Conservation (phyloP, 2,329 filamentous ascomycete species). For the Pyrenochaeta sp. region DNA sequence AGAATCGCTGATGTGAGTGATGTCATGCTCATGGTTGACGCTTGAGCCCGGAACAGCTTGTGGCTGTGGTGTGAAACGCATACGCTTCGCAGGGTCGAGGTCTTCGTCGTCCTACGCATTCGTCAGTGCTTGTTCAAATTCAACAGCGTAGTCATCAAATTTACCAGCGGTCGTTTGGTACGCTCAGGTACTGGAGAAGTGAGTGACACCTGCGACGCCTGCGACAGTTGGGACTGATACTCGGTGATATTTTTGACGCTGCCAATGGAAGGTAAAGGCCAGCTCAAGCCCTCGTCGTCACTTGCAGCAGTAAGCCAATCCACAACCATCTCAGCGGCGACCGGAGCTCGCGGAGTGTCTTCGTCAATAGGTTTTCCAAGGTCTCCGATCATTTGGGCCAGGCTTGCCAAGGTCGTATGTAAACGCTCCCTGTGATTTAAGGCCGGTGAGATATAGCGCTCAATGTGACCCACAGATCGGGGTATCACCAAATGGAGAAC, state of each 20-base stretch:
- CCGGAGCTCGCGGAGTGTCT: conserved; percentile 31
- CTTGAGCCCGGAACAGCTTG: conserved; percentile 11
- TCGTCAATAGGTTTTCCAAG: conserved; percentile 45
- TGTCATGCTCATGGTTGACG: conserved; percentile 29
- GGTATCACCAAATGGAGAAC: conserved; percentile 54
- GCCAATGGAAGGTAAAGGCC: conserved; percentile 44
- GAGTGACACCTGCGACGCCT: conserved; percentile 5
- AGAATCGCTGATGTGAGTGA: conserved; percentile 55
- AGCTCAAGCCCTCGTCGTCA: conserved; percentile 18
- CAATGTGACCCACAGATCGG: conserved; percentile 54
- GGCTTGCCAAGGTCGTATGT: conserved; percentile 49
- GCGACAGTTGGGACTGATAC: conserved; percentile 37
- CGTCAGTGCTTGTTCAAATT: not conserved
- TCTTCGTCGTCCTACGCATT: conserved; percentile 29
- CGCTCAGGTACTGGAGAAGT: conserved; percentile 28
- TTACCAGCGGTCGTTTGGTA: conserved; percentile 40
- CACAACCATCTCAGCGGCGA: conserved; percentile 38
- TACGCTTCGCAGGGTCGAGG: conserved; percentile 42
- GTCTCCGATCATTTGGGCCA: conserved; percentile 40
- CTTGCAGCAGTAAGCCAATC: conserved; percentile 26
- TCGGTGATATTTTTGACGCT: conserved; percentile 41
- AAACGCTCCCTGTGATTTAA: conserved; percentile 33
- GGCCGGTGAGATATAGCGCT: conserved; percentile 46
- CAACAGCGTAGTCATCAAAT: not conserved
- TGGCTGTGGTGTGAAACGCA: conserved; percentile 45